Evolutionary conservation across 2,329 filamentous ascomycete genomes (phyloP).

Genomic region (Zasmidium cellare): DNA sequence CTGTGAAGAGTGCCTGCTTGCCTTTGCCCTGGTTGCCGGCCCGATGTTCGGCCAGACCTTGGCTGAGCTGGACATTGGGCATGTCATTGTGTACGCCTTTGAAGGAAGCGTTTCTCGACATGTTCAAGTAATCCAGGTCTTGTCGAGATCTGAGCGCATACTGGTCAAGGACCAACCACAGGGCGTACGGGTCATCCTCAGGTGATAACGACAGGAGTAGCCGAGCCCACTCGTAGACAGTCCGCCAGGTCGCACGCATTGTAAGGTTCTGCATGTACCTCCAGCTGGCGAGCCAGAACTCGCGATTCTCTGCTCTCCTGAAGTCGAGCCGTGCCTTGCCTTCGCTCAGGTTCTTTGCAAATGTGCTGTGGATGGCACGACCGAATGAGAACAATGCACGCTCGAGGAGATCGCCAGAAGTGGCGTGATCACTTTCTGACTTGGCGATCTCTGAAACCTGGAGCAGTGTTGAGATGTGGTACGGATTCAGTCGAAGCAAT

Average conservation of each 20-base stretch:
- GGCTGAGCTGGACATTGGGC: slow-evolving; percentile 72
- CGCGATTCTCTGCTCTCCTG: slow-evolving; percentile 78
- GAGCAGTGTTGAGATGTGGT: slow-evolving; percentile 90
- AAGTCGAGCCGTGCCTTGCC: slow-evolving; percentile 84
- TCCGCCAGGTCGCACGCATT: slow-evolving; percentile 90
- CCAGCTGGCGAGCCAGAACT: slow-evolving; percentile 88
- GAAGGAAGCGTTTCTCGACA: slow-evolving; percentile 58
- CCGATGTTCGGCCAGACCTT: slow-evolving; percentile 74
- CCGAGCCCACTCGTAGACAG: slow-evolving; percentile 91
- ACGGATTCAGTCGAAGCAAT: slow-evolving; percentile 73
- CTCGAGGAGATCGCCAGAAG: slow-evolving; percentile 84
- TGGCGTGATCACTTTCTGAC: slow-evolving; percentile 83
- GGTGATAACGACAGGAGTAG: slow-evolving; percentile 74
- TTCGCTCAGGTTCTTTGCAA: slow-evolving; percentile 70
- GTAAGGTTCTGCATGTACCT: slow-evolving; percentile 83
- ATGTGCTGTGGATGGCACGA: slow-evolving; percentile 80
- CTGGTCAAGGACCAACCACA: slow-evolving; percentile 78
- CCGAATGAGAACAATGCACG: slow-evolving; percentile 91
- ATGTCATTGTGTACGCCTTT: slow-evolving; percentile 54
- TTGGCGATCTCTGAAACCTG: slow-evolving; percentile 91
- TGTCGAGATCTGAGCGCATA: slow-evolving; percentile 80
- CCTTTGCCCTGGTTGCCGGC: slow-evolving; percentile 66
- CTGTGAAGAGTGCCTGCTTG: slow-evolving; percentile 62
- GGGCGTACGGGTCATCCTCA: slow-evolving; percentile 74
- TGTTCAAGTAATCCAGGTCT: slow-evolving; percentile 71